These are phyloP conservation scores for Penicillium sp. DNA, from an alignment of 2,329 filamentous ascomycete species.

Conservation along the genomic window DNA sequence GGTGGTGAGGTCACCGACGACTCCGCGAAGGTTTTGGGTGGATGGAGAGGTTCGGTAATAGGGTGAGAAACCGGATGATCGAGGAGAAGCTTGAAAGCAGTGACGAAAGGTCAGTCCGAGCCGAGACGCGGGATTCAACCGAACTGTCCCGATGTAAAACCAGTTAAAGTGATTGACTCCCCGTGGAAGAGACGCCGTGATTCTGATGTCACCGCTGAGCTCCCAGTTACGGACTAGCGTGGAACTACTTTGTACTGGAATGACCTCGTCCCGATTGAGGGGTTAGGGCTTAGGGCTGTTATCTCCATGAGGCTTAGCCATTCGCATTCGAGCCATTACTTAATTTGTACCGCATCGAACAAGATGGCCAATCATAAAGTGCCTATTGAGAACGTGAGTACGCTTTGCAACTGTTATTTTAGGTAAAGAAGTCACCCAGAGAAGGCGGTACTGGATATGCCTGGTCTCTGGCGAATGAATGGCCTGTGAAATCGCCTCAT, in stretches of 20 bases:
- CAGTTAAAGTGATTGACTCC: background rate
- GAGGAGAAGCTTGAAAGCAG: background rate
- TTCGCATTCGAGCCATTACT: background rate
- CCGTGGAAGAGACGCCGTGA: background rate
- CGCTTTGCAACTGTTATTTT: background rate
- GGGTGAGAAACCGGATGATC: background rate
- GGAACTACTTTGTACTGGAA: conserved; percentile 1
- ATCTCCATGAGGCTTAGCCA: too few species aligned
- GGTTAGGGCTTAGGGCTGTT: background rate
- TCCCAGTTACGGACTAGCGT: conserved; percentile 14
- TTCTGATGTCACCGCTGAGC: conserved; percentile 6
- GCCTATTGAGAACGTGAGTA: background rate
- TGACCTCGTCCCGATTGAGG: background rate
- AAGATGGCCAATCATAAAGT: background rate
- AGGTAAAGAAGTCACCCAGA: background rate
- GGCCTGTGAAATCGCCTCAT: too few species aligned
- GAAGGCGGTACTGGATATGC: too few species aligned
- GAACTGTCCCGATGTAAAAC: background rate
- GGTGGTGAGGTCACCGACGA: conserved; percentile 20
- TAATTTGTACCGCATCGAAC: background rate
- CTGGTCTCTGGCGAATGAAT: too few species aligned
- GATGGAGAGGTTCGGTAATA: conserved; percentile 9
- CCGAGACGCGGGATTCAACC: background rate
- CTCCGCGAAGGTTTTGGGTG: conserved; percentile 3
- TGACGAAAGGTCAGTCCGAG: background rate